A percentile compares a stretch with the other conserved stretches of the same genome.
These are phyloP conservation scores for Metschnikowia bowlesiae DNA, from an alignment of 805 yeast species.

Conservation along the genomic window DNA sequence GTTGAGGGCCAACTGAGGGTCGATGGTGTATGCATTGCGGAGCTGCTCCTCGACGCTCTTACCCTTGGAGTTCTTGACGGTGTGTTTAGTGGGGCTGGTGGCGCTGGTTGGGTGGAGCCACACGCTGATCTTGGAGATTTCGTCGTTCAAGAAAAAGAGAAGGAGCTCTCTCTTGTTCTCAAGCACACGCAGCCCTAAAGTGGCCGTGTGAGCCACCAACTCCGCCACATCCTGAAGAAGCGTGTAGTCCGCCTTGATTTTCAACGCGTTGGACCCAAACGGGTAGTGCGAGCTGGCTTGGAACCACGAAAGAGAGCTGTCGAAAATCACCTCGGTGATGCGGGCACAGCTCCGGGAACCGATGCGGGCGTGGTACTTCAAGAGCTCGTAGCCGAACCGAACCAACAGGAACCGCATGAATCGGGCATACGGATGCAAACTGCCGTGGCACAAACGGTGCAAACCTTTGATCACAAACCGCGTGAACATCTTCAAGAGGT, in stretches of 20 bases:
- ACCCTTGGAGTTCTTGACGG: slow-evolving; percentile 26
- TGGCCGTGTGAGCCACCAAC: slow-evolving; percentile 19
- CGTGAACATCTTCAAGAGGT: slow-evolving; percentile 64
- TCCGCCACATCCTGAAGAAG: slow-evolving; percentile 52
- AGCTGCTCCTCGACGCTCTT: slow-evolving; percentile 30
- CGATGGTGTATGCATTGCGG: slow-evolving; percentile 54
- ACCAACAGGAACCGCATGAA: slow-evolving; percentile 69
- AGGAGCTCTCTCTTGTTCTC: slow-evolving; percentile 52
- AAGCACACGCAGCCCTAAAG: slow-evolving; percentile 23
- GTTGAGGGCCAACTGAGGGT: slow-evolving; percentile 70
- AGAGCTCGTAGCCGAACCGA: slow-evolving; percentile 60
- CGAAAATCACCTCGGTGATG: slow-evolving; percentile 51
- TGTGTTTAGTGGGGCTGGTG: slow-evolving; percentile 4
- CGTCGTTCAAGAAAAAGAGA: slow-evolving; percentile 67
- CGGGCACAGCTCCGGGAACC: slow-evolving; percentile 41
- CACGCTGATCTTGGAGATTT: slow-evolving; percentile 62
- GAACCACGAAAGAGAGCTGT: slow-evolving; percentile 80
- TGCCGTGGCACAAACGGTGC: slow-evolving; percentile 49
- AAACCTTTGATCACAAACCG: slow-evolving; percentile 56
- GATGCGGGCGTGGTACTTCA: slow-evolving; percentile 51
- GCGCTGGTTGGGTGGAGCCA: slow-evolving; percentile 69
- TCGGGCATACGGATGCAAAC: slow-evolving; percentile 80
- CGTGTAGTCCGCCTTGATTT: slow-evolving; percentile 63
- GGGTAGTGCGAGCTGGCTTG: slow-evolving; percentile 61
- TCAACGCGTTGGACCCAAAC: slow-evolving; percentile 75